Conservation (phyloP, 345 rosid species). For the Xanthoceras sorbifolium region DNA sequence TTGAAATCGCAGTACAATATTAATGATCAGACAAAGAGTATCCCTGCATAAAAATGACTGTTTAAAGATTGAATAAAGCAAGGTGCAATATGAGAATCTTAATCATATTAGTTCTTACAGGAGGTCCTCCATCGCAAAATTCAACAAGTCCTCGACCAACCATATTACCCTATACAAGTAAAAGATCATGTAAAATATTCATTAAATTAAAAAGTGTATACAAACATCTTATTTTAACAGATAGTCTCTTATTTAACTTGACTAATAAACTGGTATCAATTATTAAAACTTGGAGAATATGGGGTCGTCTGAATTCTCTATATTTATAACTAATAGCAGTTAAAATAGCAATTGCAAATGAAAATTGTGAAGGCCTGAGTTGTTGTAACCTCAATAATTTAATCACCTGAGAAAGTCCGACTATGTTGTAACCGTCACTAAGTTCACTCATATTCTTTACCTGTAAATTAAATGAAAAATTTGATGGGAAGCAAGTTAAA, state of each 20-base stretch:
- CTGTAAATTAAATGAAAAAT: constrained; percentile 36
- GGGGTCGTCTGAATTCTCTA: neutral
- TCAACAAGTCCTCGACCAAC: constrained; percentile 77
- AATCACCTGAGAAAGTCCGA: constrained; percentile 88
- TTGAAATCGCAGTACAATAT: neutral
- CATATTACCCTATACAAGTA: constrained; percentile 59
- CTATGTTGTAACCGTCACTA: constrained; percentile 66
- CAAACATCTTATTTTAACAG: neutral
- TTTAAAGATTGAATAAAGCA: neutral
- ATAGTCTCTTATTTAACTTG: neutral
- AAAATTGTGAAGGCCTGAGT: constrained; percentile 64
- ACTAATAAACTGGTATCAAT: neutral
- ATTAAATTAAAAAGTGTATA: neutral
- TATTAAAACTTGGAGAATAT: neutral
- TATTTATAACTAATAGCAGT: neutral
- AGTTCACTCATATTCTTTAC: constrained; percentile 77
- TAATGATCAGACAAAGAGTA: constrained; percentile 2
- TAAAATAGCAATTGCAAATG: neutral
- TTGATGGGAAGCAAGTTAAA: constrained; percentile 10
- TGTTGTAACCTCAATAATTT: constrained; percentile 40
- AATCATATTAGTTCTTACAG: constrained; percentile 48
- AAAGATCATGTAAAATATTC: constrained; percentile 1
- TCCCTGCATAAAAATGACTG: neutral
- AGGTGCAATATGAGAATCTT: neutral
- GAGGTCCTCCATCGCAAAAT: constrained; percentile 84